phyloP scores from a whole-genome alignment of 331 rosid genomes.

The Quercus tomentella region DNA sequence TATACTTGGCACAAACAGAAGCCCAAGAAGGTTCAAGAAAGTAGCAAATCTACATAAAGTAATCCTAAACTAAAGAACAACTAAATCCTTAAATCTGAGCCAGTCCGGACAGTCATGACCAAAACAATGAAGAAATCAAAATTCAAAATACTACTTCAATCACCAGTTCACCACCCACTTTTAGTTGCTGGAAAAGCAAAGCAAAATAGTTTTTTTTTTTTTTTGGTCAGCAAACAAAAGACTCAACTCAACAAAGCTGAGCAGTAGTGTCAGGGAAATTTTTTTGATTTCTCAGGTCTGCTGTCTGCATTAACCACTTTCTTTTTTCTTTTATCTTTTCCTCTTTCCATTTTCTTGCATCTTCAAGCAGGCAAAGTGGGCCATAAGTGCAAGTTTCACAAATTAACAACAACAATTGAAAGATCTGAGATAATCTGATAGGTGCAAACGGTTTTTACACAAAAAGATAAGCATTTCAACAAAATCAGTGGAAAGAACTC shows the following conservation, averaged over 20 bases:
- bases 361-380: neutral
- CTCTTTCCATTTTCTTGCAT: neutral
- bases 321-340: neutral
- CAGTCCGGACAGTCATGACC: neutral
- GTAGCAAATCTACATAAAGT: neutral
- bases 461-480: neutral
- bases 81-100: constrained; percentile 36
- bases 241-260: neutral
- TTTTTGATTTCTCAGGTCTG: neutral
- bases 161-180: neutral
- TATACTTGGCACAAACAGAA: constrained; percentile 4
- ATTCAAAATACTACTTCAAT: neutral
- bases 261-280: neutral
- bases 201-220: no score
- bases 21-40: neutral
- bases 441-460: neutral
- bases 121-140: neutral
- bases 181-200: no score
- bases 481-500: neutral
- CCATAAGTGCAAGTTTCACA: neutral
- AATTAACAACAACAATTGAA: neutral
- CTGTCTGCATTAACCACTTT: neutral
- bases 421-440: constrained; percentile 4
- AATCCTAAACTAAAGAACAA: constrained; percentile 1
- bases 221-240: no score